Conservation (phyloP, 2,329 filamentous ascomycete species). For the Blastomyces percursus region DNA sequence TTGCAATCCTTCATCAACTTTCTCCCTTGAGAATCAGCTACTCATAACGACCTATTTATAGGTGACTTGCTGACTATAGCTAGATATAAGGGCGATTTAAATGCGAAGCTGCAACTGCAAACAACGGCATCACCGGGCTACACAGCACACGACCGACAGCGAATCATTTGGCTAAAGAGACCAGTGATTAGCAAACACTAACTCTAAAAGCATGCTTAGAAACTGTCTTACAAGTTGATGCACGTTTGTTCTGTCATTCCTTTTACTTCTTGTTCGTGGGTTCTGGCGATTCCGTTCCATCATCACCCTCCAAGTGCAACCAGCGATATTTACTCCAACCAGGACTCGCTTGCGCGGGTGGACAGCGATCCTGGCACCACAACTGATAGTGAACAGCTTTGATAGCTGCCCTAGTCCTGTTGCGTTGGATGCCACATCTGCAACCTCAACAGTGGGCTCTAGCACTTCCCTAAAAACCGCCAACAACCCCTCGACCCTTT, state of each 20-base stretch:
- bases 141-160: neutral
- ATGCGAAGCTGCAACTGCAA: neutral
- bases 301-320: neutral
- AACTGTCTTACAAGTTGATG: neutral
- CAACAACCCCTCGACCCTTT: neutral
- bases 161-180: neutral
- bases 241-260: neutral
- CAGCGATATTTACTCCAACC: neutral
- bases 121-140: neutral
- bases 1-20: neutral
- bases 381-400: conserved; percentile 30
- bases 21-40: neutral
- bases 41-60: neutral
- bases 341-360: conserved; percentile 17
- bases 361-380: conserved; percentile 32
- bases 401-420: conserved; percentile 36
- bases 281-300: neutral
- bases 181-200: neutral
- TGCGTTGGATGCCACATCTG: conserved; percentile 25
- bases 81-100: neutral
- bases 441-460: neutral
- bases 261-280: neutral
- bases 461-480: neutral
- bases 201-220: neutral
- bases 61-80: neutral